These are phyloP conservation scores for Globisporangium alternatum DNA, from an alignment of 352 stramenopile species.

Conservation along the genomic window DNA sequence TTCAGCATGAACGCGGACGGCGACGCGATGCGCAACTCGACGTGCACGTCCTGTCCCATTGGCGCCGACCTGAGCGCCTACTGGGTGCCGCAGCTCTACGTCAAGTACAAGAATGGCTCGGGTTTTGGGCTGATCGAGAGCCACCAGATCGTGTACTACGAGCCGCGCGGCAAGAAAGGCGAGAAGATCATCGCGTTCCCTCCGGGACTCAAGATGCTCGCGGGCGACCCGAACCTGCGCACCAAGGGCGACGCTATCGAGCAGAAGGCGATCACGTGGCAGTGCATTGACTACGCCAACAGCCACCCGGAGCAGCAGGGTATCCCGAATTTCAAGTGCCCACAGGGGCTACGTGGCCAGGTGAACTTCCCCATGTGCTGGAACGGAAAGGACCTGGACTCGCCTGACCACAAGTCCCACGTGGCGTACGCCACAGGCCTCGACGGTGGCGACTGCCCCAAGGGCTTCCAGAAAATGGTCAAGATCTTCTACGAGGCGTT, in stretches of 20 bases:
- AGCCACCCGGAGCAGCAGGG: constrained; percentile 35
- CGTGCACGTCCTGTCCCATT: constrained; percentile 50
- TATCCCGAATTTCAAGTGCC: constrained; percentile 44
- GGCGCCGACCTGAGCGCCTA: constrained; percentile 44
- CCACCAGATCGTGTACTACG: constrained; percentile 54
- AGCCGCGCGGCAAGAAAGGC: constrained; percentile 26
- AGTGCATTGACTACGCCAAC: constrained; percentile 48
- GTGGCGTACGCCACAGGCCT: constrained; percentile 42
- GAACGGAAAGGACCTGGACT: constrained; percentile 46
- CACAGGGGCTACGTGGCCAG: constrained; percentile 40
- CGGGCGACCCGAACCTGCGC: constrained; percentile 35
- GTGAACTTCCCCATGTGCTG: constrained; percentile 62
- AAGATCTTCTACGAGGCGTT: constrained; percentile 62
- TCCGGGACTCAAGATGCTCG: constrained; percentile 44
- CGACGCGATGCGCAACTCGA: constrained; percentile 34
- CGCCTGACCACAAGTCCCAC: constrained; percentile 46
- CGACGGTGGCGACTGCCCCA: constrained; percentile 36
- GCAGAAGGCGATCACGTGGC: constrained; percentile 42
- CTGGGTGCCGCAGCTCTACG: constrained; percentile 49
- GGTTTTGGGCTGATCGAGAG: constrained; percentile 49
- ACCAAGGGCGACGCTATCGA: constrained; percentile 32
- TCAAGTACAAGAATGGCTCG: constrained; percentile 55
- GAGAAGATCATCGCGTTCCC: constrained; percentile 47
- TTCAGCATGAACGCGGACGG: constrained; percentile 44
- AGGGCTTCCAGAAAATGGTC: constrained; percentile 50